Evolutionary conservation across 495 filamentous ascomycete species (phyloP).

Genomic region (Penicillium tannophilum): DNA sequence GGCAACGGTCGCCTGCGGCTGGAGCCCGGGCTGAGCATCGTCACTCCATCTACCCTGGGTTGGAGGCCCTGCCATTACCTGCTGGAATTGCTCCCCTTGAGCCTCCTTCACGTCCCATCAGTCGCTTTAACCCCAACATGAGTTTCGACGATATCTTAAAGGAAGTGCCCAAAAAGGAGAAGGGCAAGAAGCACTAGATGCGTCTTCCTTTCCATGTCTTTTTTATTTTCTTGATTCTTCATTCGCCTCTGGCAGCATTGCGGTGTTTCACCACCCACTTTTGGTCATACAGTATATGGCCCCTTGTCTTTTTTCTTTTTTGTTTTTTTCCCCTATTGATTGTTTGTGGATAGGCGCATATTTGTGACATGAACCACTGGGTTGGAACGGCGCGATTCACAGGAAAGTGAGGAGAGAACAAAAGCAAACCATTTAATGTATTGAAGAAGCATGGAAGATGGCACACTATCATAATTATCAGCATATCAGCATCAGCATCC

Average conservation of each 20-base stretch:
- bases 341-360: slow-evolving; percentile 38
- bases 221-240: slow-evolving; percentile 13
- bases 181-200: slow-evolving; percentile 41
- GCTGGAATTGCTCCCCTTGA: slow-evolving; percentile 52
- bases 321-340: slow-evolving; percentile 14
- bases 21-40: slow-evolving; percentile 38
- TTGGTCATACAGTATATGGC: not conserved
- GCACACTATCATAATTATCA: slow-evolving; percentile 26
- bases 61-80: slow-evolving; percentile 56
- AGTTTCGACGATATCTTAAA: slow-evolving; percentile 57
- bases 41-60: slow-evolving; percentile 47
- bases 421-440: slow-evolving; percentile 30
- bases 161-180: slow-evolving; percentile 45
- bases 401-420: slow-evolving; percentile 22
- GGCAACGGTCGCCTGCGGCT: slow-evolving; percentile 45
- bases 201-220: slow-evolving; percentile 1
- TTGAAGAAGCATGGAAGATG: slow-evolving; percentile 24
- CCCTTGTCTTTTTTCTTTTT: slow-evolving; percentile 13
- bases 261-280: not conserved
- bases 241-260: slow-evolving; percentile 1
- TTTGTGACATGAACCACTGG: slow-evolving; percentile 30
- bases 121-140: slow-evolving; percentile 52
- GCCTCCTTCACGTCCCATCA: slow-evolving; percentile 40
- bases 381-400: slow-evolving; percentile 33
- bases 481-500: slow-evolving; percentile 29